A percentile compares a stretch with the other conserved stretches of the same genome.
Evolutionary conservation across 192 early-diverging fungal genomes (phyloP).

Genomic region (Allomyces arbusculus): DNA sequence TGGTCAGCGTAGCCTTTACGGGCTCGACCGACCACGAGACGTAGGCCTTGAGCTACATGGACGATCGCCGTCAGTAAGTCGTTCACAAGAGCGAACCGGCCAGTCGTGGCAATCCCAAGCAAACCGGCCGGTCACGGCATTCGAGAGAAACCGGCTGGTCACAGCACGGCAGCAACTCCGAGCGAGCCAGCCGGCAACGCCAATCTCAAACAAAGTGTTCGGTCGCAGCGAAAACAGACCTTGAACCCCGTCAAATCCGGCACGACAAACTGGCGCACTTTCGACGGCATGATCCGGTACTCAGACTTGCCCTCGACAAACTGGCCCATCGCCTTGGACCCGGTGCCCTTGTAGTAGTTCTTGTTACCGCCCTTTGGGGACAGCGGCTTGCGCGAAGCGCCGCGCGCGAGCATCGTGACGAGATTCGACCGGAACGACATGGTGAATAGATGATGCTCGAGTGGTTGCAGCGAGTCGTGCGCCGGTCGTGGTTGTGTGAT

Average conservation of each 20-base stretch:
- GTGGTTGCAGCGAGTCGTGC: too few species aligned
- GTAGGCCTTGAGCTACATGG: conserved; percentile 2
- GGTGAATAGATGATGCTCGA: too few species aligned
- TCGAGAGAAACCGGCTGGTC: too few species aligned
- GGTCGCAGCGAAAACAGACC: not conserved
- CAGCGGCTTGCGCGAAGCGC: conserved; percentile 13
- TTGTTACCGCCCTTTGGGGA: conserved; percentile 30
- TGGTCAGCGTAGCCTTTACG: not conserved
- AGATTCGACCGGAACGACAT: not conserved
- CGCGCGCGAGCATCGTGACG: conserved; percentile 9
- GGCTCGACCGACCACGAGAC: not conserved
- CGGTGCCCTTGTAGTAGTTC: conserved; percentile 33
- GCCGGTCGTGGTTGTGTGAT: too few species aligned
- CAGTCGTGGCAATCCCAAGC: too few species aligned
- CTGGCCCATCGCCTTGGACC: conserved; percentile 2
- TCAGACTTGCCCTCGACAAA: not conserved
- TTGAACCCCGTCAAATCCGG: conserved; percentile 3
- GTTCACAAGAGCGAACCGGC: too few species aligned
- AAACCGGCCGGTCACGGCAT: not conserved
- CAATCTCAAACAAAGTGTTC: not conserved
- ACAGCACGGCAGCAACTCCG: too few species aligned
- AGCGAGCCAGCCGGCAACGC: too few species aligned
- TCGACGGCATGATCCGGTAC: conserved; percentile 5
- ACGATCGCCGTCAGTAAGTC: not conserved
- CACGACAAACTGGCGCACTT: conserved; percentile 8